Conservation (phyloP, 139 green algal species). For the Chlorella sp. region DNA sequence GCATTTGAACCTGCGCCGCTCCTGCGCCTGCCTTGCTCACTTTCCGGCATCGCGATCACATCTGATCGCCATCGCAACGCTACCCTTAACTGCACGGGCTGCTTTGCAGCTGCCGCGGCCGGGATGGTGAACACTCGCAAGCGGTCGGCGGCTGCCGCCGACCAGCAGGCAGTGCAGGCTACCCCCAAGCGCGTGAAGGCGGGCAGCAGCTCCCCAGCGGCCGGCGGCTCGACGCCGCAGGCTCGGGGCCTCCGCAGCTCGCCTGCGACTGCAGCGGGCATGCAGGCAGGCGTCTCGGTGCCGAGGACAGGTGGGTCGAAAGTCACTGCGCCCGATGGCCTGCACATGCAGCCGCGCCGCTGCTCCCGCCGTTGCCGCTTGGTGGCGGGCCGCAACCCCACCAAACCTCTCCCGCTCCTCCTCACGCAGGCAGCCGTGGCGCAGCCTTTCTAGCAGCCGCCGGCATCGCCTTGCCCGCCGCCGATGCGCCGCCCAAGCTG, state of each 20-base stretch:
- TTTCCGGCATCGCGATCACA: too few relatives aligned
- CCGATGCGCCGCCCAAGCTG: not conserved
- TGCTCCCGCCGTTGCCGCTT: not conserved
- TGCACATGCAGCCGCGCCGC: not conserved
- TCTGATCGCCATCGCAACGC: not conserved
- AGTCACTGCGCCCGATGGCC: not conserved
- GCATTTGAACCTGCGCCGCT: too few relatives aligned
- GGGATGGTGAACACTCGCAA: conserved; percentile 22
- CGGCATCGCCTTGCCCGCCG: not conserved
- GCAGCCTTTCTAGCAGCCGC: conserved; percentile 26
- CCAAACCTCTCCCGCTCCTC: not conserved
- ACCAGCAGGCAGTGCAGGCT: not conserved
- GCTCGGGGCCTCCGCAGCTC: not conserved
- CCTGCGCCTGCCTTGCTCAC: too few relatives aligned
- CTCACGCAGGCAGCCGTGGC: conserved; percentile 23
- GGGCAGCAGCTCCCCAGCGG: not conserved
- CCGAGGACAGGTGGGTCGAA: conserved; percentile 15
- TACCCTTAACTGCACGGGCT: too few relatives aligned
- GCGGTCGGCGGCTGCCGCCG: not conserved
- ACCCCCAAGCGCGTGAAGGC: not conserved
- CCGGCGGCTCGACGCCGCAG: not conserved
- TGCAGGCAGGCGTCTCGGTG: not conserved
- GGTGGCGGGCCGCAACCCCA: too few relatives aligned
- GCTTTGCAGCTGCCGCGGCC: not conserved
- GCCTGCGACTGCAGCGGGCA: not conserved